phyloP scores from a whole-genome alignment of 1,284 basidiomycete genomes.

The Rhodotorula glutinis region DNA sequence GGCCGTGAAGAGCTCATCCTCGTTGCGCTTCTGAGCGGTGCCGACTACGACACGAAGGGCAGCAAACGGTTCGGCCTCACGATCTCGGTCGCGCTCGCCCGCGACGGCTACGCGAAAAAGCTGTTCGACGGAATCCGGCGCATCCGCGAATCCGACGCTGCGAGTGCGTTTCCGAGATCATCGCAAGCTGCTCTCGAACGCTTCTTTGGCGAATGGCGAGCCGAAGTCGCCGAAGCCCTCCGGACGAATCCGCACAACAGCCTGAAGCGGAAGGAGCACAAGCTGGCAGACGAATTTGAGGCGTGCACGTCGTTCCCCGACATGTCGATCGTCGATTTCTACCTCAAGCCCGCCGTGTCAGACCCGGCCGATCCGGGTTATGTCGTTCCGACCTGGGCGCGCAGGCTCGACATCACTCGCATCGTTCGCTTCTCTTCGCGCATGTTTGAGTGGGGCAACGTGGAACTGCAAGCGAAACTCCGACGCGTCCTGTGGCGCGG shows the following conservation, averaged over 20 bases:
- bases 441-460: constrained; percentile 37
- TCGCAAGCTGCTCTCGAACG: neutral
- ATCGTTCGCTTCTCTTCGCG: constrained; percentile 22
- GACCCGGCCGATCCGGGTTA: neutral
- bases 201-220: constrained; percentile 65
- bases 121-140: constrained; percentile 56
- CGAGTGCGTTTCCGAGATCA: neutral
- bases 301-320: constrained; percentile 14
- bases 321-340: constrained; percentile 15
- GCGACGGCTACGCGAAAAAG: constrained; percentile 49
- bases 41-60: constrained; percentile 67
- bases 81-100: constrained; percentile 52
- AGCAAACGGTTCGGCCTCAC: constrained; percentile 45
- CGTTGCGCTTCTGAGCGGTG: constrained; percentile 79
- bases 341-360: constrained; percentile 21
- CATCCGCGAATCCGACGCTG: neutral
- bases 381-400: constrained; percentile 15
- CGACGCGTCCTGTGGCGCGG: constrained; percentile 18
- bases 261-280: constrained; percentile 12
- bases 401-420: constrained; percentile 15
- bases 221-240: constrained; percentile 64
- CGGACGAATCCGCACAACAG: constrained; percentile 50
- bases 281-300: constrained; percentile 25
- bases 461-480: constrained; percentile 15
- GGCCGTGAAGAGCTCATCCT: constrained; percentile 74